Base-by-base conservation (phyloP, 2,329 filamentous ascomycete genomes). In the Phialophora expanda region DNA sequence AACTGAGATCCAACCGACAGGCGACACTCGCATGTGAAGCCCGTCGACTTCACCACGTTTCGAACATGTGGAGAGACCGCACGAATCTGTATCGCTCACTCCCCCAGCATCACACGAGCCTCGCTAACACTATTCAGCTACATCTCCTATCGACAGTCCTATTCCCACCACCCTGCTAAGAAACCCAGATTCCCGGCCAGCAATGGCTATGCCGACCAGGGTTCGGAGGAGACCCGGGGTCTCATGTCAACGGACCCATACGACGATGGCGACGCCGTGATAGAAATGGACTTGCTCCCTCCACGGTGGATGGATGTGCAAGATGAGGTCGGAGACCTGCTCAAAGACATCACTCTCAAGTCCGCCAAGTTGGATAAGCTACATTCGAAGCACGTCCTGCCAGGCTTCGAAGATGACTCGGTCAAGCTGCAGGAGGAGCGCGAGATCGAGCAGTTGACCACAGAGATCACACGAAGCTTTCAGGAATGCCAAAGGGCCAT, bases 111-210 rank as follows among this genome's bases (percentile, higher is more conserved):
- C 68, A 58, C 66, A 57, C 60, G 20, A 38, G 59, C 56, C 32
- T 69, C 79, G 72, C 53, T 55, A 78, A 74, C 71, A 74, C 73
- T 51, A 9, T 64, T 50, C 76, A 97, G 94, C 78, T 99, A 96
- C 79, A 95, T 99, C 78, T 98, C 95, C 79, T 99, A 98, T 85
- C 93, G 95, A 75, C 95, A 99, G 83, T 98, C 94, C 75, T 98
- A 97, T 81, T 88, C 93, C 74, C 95, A 98, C 79, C 93, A 97
- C 78, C 95, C 95, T 61, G 87, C 89, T 67, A 93, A 96, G 81
- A 92, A 93, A 80, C 87, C 88, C 72, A 89, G 89, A 74, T 90
- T 90, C 81, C 78, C 82, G 64, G 79, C 85, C 64, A 76, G 81
- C 72, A 85, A 86, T 82, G 85, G 84, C 78, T 87, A 87, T 76